These are phyloP conservation scores for Dittrichia graveolens DNA, from an alignment of 129 eudicot genomes.

Conservation along the genomic window DNA sequence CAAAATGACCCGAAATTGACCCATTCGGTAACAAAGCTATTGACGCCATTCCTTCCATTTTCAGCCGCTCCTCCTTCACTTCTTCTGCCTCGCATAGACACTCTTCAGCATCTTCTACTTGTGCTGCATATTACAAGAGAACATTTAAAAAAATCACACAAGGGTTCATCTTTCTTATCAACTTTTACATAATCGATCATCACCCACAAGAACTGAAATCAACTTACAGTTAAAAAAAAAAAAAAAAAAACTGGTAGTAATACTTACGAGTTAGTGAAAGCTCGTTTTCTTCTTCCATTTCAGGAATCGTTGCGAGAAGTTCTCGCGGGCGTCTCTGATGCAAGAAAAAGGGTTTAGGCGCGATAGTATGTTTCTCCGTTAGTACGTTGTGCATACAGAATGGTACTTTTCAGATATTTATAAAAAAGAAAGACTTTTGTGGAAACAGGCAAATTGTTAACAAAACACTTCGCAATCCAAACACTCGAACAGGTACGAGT, in stretches of 20 bases:
- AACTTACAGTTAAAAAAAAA: neutral
- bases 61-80: slow-evolving; percentile 32
- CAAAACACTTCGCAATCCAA: slow-evolving; percentile 17
- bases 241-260: too few species aligned
- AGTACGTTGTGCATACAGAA: slow-evolving; percentile 26
- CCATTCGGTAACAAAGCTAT: slow-evolving; percentile 82
- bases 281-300: slow-evolving; percentile 36
- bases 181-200: slow-evolving; percentile 1
- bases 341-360: neutral
- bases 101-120: slow-evolving; percentile 29
- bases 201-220: neutral
- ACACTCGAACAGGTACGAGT: slow-evolving; percentile 6
- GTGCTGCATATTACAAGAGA: neutral
- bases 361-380: neutral
- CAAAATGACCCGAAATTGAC: slow-evolving; percentile 92
- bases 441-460: neutral
- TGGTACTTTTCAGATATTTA: neutral
- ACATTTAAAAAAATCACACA: neutral
- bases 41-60: slow-evolving; percentile 89
- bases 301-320: neutral
- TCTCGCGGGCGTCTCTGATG: neutral
- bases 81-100: slow-evolving; percentile 24
- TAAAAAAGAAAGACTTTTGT: neutral
- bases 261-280: slow-evolving; percentile 40
- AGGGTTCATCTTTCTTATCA: slow-evolving; percentile 12